phyloP scores from a whole-genome alignment of 495 filamentous ascomycete species.

The Parathielavia hyrcaniae region DNA sequence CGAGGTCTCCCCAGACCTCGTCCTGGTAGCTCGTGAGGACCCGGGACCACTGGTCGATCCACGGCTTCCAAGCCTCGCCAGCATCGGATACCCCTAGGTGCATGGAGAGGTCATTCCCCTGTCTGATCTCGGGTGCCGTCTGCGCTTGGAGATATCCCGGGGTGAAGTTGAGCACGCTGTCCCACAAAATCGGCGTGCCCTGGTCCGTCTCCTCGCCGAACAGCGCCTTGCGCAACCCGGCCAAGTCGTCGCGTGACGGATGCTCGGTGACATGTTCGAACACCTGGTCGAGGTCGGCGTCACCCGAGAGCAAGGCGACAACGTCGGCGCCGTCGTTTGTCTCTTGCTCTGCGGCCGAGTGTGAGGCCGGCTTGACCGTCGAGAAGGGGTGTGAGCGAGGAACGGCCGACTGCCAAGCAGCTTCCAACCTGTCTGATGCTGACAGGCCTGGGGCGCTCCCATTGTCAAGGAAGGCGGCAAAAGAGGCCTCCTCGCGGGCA shows the following conservation, averaged over 20 bases:
- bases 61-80: slow-evolving; percentile 41
- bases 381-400: neutral
- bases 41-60: slow-evolving; percentile 53
- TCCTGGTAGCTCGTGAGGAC: slow-evolving; percentile 64
- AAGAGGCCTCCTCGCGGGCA: slow-evolving; percentile 36
- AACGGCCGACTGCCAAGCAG: slow-evolving; percentile 14
- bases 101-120: slow-evolving; percentile 3
- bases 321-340: slow-evolving; percentile 42
- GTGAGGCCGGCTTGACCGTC: neutral
- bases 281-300: slow-evolving; percentile 24
- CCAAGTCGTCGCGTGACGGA: slow-evolving; percentile 23
- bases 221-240: slow-evolving; percentile 31
- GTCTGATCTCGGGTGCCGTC: slow-evolving; percentile 10
- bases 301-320: slow-evolving; percentile 34
- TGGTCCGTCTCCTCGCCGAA: slow-evolving; percentile 27
- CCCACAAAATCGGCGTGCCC: slow-evolving; percentile 29
- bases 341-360: slow-evolving; percentile 34
- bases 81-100: slow-evolving; percentile 33
- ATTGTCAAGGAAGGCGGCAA: slow-evolving; percentile 41
- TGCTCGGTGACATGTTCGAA: slow-evolving; percentile 13
- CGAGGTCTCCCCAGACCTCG: slow-evolving; percentile 71
- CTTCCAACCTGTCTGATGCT: slow-evolving; percentile 20
- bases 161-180: slow-evolving; percentile 41
- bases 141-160: slow-evolving; percentile 28
- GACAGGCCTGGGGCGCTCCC: slow-evolving; percentile 25